Conservation (phyloP, 345 rosid species). For the Kandelia obovata region DNA sequence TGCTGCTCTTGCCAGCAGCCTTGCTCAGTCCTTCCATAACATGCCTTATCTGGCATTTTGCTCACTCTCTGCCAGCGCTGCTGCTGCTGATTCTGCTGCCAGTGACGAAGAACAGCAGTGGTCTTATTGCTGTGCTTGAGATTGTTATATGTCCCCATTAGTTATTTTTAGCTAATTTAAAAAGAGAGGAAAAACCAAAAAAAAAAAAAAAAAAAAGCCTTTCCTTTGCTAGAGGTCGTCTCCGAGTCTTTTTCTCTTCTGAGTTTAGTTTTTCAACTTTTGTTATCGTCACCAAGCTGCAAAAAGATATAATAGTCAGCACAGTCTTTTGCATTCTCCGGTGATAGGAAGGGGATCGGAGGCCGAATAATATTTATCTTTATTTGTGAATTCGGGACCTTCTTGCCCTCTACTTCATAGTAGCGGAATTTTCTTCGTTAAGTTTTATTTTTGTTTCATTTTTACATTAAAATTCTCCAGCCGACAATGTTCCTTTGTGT, state of each 20-base stretch:
- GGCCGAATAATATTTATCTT: constrained; percentile 29
- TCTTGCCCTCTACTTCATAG: no score
- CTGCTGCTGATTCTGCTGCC: constrained; percentile 30
- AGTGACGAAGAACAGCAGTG: constrained; percentile 61
- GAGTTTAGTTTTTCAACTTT: constrained; percentile 1
- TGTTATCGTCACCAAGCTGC: not conserved
- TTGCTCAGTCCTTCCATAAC: constrained; percentile 68
- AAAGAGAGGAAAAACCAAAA: no score
- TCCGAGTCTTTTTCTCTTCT: not conserved
- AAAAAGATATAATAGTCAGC: constrained; percentile 18
- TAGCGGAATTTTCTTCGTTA: no score
- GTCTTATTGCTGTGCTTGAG: constrained; percentile 66
- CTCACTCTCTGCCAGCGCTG: constrained; percentile 45
- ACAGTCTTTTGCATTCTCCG: constrained; percentile 28
- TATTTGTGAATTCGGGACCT: constrained; percentile 31
- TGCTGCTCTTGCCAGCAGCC: constrained; percentile 46
- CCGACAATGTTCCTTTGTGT: no score
- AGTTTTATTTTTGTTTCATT: no score
- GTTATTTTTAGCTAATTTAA: not conserved
- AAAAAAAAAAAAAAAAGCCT: no score
- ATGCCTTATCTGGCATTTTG: constrained; percentile 89
- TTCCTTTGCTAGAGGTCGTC: constrained; percentile 25
- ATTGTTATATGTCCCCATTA: not conserved
- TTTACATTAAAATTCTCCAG: no score
- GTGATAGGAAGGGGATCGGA: constrained; percentile 26